These are phyloP conservation scores for Halophytophthora batemanensis DNA, from an alignment of 352 stramenopile genomes.

Conservation along the genomic window DNA sequence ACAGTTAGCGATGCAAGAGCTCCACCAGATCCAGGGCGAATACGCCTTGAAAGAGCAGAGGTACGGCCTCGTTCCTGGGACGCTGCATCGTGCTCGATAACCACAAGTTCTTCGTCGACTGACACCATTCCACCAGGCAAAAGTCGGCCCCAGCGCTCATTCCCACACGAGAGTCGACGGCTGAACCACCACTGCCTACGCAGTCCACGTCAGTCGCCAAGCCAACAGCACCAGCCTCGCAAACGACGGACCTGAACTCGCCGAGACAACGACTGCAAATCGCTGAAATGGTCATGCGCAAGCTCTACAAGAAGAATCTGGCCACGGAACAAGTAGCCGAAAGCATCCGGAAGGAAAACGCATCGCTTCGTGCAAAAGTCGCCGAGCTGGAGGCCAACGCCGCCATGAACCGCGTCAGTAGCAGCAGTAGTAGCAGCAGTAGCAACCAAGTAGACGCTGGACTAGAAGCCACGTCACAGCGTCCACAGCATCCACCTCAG, in stretches of 20 bases:
- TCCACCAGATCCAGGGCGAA: constrained; percentile 44
- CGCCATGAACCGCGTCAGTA: not conserved
- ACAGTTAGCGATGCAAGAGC: constrained; percentile 46
- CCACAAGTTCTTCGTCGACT: not conserved
- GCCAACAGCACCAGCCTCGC: not conserved
- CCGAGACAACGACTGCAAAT: constrained; percentile 43
- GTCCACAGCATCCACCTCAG: no score
- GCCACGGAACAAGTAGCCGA: constrained; percentile 32
- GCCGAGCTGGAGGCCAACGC: constrained; percentile 8
- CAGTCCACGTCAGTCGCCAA: not conserved
- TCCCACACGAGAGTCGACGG: not conserved
- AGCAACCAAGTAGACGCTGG: not conserved
- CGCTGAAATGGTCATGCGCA: constrained; percentile 58
- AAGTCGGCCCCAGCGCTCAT: constrained; percentile 18
- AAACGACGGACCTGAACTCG: constrained; percentile 27
- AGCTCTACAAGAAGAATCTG: constrained; percentile 55
- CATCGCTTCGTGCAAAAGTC: constrained; percentile 15
- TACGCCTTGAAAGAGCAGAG: constrained; percentile 34
- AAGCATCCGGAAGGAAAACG: constrained; percentile 23
- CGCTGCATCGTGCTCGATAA: not conserved
- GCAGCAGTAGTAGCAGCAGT: not conserved
- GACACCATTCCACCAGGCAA: constrained; percentile 12
- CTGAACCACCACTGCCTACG: not conserved
- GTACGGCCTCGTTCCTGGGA: constrained; percentile 2
- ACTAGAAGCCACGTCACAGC: no score